Percentiles rank a stretch among this genome's conserved stretches.
phyloP scores from a whole-genome alignment of 1,139 yeast genomes.

The Yamadazyma buinensis region DNA sequence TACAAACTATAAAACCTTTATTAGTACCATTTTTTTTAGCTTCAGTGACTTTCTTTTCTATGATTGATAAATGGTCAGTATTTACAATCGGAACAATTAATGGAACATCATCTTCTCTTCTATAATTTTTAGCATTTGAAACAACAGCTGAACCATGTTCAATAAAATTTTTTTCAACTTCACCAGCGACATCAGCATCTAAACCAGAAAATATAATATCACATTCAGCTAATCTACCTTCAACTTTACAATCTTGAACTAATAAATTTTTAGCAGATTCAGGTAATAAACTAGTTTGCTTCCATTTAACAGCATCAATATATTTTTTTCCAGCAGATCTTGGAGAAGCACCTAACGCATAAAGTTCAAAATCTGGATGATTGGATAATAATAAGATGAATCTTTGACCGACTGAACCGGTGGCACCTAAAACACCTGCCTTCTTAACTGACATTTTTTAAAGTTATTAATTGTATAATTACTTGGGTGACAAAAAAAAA shows the following conservation, averaged over 20 bases:
- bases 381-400: slow-evolving; percentile 78
- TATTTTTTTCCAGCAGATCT: slow-evolving; percentile 92
- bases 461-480: no score
- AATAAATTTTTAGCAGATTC: slow-evolving; percentile 54
- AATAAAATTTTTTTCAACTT: slow-evolving; percentile 79
- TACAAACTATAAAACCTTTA: slow-evolving; percentile 85
- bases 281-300: slow-evolving; percentile 85
- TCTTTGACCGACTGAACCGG: slow-evolving; percentile 97
- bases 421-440: slow-evolving; percentile 94
- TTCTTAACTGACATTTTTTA: slow-evolving; percentile 25
- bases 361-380: slow-evolving; percentile 87
- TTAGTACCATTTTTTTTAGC: slow-evolving; percentile 51
- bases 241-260: slow-evolving; percentile 77
- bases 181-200: slow-evolving; percentile 92
- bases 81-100: slow-evolving; percentile 93
- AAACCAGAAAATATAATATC: slow-evolving; percentile 93
- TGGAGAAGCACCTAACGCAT: slow-evolving; percentile 86
- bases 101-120: slow-evolving; percentile 86
- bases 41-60: slow-evolving; percentile 55
- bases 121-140: slow-evolving; percentile 94
- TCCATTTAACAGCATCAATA: slow-evolving; percentile 88
- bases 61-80: slow-evolving; percentile 84
- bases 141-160: slow-evolving; percentile 80
- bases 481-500: no score
- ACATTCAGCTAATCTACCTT: slow-evolving; percentile 73